These are phyloP conservation scores for Triticum timopheevii DNA, from an alignment of 176 grass and related monocot species.

Conservation along the genomic window DNA sequence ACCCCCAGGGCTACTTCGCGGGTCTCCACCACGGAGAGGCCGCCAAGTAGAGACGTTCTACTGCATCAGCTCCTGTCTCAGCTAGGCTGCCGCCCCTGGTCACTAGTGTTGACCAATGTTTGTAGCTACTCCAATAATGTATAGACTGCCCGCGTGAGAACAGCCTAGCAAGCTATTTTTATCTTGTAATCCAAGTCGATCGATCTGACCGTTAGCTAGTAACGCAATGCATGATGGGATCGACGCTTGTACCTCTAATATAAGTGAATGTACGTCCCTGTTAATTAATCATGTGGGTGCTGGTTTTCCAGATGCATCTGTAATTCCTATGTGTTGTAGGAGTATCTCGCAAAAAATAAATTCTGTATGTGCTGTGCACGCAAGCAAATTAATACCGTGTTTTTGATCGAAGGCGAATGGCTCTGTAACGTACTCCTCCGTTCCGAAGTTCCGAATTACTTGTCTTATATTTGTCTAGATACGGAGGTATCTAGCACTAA, in stretches of 20 bases:
- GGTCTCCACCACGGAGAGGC: background rate
- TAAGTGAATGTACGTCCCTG: background rate
- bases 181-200: background rate
- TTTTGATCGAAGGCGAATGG: too few species aligned
- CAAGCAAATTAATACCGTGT: too few species aligned
- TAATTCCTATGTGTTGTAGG: too few species aligned
- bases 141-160: background rate
- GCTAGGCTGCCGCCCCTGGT: background rate
- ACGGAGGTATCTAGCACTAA: too few species aligned
- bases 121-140: background rate
- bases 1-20: slow-evolving; percentile 35
- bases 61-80: background rate
- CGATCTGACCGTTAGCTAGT: background rate
- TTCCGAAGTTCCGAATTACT: too few species aligned
- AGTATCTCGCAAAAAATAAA: too few species aligned
- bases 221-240: background rate
- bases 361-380: too few species aligned
- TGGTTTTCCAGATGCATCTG: background rate
- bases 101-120: background rate
- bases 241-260: background rate
- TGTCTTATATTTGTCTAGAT: too few species aligned
- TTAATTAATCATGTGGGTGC: background rate
- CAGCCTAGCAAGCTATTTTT: background rate
- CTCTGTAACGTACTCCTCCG: too few species aligned
- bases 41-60: background rate